Conservation (phyloP, 1,139 yeast genomes). For the Candida sanyaensis region DNA sequence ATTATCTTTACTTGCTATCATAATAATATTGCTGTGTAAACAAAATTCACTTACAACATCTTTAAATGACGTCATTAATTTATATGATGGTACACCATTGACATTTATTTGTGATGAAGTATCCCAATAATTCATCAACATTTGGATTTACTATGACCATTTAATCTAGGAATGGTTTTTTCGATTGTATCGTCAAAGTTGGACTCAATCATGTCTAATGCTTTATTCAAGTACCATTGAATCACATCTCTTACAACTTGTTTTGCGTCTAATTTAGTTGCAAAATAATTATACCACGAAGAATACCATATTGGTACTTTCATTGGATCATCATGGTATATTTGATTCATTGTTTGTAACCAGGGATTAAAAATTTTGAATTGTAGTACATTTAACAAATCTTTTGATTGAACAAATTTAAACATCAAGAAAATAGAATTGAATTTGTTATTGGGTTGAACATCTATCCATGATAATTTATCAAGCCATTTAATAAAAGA, state of each 20-base stretch:
- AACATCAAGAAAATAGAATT: conserved; percentile 1
- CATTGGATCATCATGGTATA: conserved; percentile 5
- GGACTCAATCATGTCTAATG: conserved; percentile 13
- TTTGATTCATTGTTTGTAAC: conserved; percentile 14
- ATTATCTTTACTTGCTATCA: conserved; percentile 19
- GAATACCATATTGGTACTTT: conserved; percentile 14
- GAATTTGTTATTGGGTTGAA: conserved; percentile 4
- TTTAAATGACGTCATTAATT: conserved; percentile 34
- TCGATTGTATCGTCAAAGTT: conserved; percentile 10
- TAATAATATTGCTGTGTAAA: conserved; percentile 23
- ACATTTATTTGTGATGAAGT: conserved; percentile 11
- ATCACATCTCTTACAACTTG: conserved; percentile 10
- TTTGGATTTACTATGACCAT: conserved; percentile 16
- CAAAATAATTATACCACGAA: conserved; percentile 17
- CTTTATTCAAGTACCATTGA: conserved; percentile 30
- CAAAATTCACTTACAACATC: conserved; percentile 41
- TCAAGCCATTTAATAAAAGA: conserved; percentile 8
- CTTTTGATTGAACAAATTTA: conserved; percentile 3
- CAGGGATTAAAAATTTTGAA: conserved; percentile 34
- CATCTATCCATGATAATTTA: background rate
- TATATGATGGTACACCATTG: conserved; percentile 33
- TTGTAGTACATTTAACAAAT: conserved; percentile 22
- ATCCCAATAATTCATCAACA: conserved; percentile 10
- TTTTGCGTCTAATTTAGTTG: background rate
- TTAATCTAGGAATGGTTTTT: conserved; percentile 18